A percentile compares a stretch with the other conserved stretches of the same genome.
Evolutionary conservation across 2,329 filamentous ascomycete genomes (phyloP).

Genomic region (Colletotrichum sidae): DNA sequence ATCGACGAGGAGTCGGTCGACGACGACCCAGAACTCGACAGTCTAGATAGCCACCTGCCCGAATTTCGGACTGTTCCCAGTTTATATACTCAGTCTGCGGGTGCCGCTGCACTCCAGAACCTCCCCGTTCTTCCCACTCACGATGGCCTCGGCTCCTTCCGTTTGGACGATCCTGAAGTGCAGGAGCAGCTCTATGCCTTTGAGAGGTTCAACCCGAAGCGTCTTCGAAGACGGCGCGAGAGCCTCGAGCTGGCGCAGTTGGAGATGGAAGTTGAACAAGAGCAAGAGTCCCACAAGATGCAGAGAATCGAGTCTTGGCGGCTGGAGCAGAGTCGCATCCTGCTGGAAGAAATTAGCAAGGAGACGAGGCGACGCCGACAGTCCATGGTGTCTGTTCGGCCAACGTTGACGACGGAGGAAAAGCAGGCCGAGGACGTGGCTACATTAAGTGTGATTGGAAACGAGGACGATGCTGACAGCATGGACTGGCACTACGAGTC

Average conservation of each 20-base stretch:
- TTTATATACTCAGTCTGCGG: slow-evolving; percentile 54
- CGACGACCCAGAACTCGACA: slow-evolving; percentile 87
- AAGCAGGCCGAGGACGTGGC: slow-evolving; percentile 47
- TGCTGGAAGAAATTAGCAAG: slow-evolving; percentile 89
- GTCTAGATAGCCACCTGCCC: slow-evolving; percentile 89
- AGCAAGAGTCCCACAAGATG: slow-evolving; percentile 78
- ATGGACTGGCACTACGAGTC: slow-evolving; percentile 66
- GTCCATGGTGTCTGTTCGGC: slow-evolving; percentile 63
- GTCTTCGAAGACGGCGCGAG: slow-evolving; percentile 66
- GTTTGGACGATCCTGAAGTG: slow-evolving; percentile 69
- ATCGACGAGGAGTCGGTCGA: slow-evolving; percentile 57
- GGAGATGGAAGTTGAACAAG: slow-evolving; percentile 64
- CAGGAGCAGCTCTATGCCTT: slow-evolving; percentile 92
- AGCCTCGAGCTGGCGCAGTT: slow-evolving; percentile 63
- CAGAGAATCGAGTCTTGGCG: slow-evolving; percentile 92
- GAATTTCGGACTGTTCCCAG: slow-evolving; percentile 78
- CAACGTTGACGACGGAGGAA: slow-evolving; percentile 45
- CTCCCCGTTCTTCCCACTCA: slow-evolving; percentile 86
- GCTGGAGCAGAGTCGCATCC: slow-evolving; percentile 85
- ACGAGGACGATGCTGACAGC: slow-evolving; percentile 50
- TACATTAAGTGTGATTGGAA: slow-evolving; percentile 43
- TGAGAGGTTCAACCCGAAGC: slow-evolving; percentile 83
- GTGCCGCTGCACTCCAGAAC: slow-evolving; percentile 63
- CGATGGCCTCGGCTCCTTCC: slow-evolving; percentile 91
- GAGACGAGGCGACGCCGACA: slow-evolving; percentile 80